Evolutionary conservation across 2,329 filamentous ascomycete genomes (phyloP).

Genomic region (Xylaria sp.): DNA sequence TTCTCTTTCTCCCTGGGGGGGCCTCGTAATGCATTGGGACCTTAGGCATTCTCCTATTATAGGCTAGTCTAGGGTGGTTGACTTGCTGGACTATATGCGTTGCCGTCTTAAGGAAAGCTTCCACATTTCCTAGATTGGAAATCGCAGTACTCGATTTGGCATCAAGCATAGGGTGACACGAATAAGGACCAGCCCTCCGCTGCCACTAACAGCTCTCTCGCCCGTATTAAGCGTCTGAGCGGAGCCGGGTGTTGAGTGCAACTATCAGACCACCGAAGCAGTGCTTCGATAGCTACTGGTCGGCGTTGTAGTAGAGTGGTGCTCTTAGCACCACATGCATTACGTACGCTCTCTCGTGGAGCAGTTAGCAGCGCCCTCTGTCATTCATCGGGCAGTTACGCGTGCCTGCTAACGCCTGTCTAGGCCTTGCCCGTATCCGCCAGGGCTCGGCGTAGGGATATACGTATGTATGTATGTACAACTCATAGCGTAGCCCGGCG

Average conservation of each 20-base stretch:
- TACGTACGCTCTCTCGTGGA: neutral
- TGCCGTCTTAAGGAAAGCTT: neutral
- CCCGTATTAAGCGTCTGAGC: neutral
- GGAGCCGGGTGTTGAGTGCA: neutral
- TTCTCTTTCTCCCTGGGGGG: too few species aligned
- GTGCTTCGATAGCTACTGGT: neutral
- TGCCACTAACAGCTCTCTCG: neutral
- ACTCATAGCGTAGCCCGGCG: neutral
- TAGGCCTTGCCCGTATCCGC: neutral
- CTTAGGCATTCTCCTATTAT: neutral
- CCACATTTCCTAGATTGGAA: neutral
- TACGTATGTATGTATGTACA: neutral
- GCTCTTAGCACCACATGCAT: neutral
- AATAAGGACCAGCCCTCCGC: neutral
- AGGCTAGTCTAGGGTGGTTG: neutral
- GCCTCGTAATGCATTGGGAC: neutral
- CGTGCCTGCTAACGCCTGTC: neutral
- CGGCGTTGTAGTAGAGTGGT: neutral
- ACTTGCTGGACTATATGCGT: neutral
- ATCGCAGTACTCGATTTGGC: neutral
- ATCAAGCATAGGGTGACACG: neutral
- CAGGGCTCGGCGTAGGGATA: neutral
- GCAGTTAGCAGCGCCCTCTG: neutral
- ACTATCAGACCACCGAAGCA: neutral
- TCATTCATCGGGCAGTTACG: neutral